Evolutionary conservation across 2,329 filamentous ascomycete genomes (phyloP).

Genomic region (Ophiostoma australiae): DNA sequence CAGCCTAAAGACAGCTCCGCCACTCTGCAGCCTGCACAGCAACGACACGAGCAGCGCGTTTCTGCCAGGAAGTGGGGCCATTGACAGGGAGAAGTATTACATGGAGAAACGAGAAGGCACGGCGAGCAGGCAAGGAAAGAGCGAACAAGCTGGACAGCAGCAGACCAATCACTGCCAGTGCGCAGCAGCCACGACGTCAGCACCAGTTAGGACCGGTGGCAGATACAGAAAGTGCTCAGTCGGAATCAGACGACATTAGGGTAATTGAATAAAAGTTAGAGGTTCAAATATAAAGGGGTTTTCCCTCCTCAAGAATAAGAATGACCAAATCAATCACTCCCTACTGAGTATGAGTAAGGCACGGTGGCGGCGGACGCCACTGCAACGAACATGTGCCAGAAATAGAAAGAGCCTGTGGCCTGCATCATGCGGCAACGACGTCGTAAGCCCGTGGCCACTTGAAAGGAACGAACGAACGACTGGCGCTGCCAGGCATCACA

Average conservation of each 20-base stretch:
- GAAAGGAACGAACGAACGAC: not conserved
- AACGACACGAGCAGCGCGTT: constrained; percentile 11
- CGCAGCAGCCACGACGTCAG: not conserved
- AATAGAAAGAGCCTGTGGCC: constrained; percentile 2
- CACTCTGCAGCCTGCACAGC: constrained; percentile 19
- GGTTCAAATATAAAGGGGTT: too few relatives aligned
- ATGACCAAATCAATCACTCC: too few relatives aligned
- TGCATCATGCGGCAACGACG: not conserved
- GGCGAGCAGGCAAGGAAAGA: not conserved
- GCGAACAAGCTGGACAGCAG: not conserved
- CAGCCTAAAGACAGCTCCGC: constrained; percentile 18
- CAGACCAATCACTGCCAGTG: constrained; percentile 14
- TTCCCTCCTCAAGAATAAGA: too few relatives aligned
- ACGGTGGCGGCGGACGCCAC: not conserved
- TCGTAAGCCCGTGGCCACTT: constrained; percentile 2
- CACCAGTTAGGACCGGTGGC: not conserved
- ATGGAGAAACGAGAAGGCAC: constrained; percentile 9
- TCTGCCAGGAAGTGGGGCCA: constrained; percentile 12
- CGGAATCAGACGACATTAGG: not conserved
- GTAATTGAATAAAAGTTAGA: too few relatives aligned
- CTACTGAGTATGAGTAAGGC: not conserved
- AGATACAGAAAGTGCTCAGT: not conserved
- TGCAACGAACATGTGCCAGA: constrained; percentile 1
- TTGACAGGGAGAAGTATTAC: not conserved
- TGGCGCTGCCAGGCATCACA: not conserved